Percentiles rank a stretch among this genome's conserved stretches.
Evolutionary conservation across 495 filamentous ascomycete species (phyloP).

Genomic region (Neurospora pannonica): DNA sequence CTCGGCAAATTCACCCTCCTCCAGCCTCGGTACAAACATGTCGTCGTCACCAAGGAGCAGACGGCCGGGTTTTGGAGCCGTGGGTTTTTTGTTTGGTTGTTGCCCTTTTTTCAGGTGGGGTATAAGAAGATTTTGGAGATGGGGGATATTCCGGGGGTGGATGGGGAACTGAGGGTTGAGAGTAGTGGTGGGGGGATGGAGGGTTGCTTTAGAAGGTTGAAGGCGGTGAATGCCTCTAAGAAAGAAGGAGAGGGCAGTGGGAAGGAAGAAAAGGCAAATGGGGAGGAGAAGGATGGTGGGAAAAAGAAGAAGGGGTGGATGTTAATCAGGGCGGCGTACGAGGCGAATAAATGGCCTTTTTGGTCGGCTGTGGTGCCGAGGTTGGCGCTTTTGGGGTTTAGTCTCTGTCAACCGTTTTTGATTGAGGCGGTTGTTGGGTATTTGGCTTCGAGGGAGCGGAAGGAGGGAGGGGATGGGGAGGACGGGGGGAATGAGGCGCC

Average conservation of each 20-base stretch:
- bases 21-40: slow-evolving; percentile 10
- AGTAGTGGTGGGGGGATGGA: neutral
- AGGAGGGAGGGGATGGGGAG: neutral
- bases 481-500: neutral
- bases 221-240: neutral
- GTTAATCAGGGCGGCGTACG: neutral
- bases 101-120: slow-evolving; percentile 20
- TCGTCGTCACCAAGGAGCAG: slow-evolving; percentile 14
- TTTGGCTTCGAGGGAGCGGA: neutral
- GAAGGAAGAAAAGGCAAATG: too few species aligned
- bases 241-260: neutral
- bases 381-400: slow-evolving; percentile 6
- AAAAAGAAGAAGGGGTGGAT: neutral
- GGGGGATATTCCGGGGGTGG: slow-evolving; percentile 21
- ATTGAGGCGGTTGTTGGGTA: slow-evolving; percentile 1
- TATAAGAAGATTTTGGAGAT: slow-evolving; percentile 18
- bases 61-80: slow-evolving; percentile 22
- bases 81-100: slow-evolving; percentile 26
- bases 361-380: slow-evolving; percentile 1
- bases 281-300: neutral
- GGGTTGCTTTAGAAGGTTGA: neutral
- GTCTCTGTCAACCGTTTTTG: slow-evolving; percentile 9
- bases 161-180: slow-evolving; percentile 8
- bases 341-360: slow-evolving; percentile 5
- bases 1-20: slow-evolving; percentile 14